Conservation (phyloP, 768 basidiomycete species). For the Candolleomyces eurysporus region DNA sequence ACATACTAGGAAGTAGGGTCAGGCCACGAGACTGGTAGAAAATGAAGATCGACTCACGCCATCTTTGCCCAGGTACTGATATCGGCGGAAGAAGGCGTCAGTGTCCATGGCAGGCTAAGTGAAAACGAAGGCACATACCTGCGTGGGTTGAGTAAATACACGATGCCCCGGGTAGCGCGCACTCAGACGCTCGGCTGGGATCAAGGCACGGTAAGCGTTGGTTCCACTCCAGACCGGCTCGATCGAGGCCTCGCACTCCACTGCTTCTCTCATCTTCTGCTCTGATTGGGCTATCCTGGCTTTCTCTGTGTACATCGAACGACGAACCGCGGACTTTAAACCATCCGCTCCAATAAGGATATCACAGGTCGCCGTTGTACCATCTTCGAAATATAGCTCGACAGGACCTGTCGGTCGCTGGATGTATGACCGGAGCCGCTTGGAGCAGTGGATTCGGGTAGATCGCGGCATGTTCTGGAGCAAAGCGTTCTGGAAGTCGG, state of each 20-base stretch:
- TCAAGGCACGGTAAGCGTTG: slow-evolving; percentile 57
- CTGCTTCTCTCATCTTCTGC: slow-evolving; percentile 35
- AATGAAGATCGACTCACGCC: slow-evolving; percentile 31
- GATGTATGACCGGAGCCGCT: slow-evolving; percentile 56
- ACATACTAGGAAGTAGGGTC: slow-evolving; percentile 41
- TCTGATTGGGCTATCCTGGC: slow-evolving; percentile 31
- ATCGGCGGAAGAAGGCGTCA: neutral
- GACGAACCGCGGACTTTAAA: slow-evolving; percentile 54
- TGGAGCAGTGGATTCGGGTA: slow-evolving; percentile 49
- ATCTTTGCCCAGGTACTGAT: slow-evolving; percentile 57
- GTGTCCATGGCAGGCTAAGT: neutral
- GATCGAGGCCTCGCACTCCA: slow-evolving; percentile 39
- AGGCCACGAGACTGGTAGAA: neutral
- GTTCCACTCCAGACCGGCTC: slow-evolving; percentile 61
- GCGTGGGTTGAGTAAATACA: slow-evolving; percentile 43
- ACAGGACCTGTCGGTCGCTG: slow-evolving; percentile 43
- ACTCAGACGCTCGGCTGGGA: slow-evolving; percentile 48
- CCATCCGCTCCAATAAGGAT: slow-evolving; percentile 73
- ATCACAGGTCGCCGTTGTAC: slow-evolving; percentile 57
- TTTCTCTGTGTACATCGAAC: slow-evolving; percentile 36
- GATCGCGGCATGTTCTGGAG: slow-evolving; percentile 46
- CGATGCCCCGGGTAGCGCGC: slow-evolving; percentile 45
- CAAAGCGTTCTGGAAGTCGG: slow-evolving; percentile 63
- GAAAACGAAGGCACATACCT: slow-evolving; percentile 33
- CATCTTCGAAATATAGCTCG: slow-evolving; percentile 59